Evolutionary conservation across 202 grass and related monocot genomes (phyloP).

Genomic region (Setaria viridis): DNA sequence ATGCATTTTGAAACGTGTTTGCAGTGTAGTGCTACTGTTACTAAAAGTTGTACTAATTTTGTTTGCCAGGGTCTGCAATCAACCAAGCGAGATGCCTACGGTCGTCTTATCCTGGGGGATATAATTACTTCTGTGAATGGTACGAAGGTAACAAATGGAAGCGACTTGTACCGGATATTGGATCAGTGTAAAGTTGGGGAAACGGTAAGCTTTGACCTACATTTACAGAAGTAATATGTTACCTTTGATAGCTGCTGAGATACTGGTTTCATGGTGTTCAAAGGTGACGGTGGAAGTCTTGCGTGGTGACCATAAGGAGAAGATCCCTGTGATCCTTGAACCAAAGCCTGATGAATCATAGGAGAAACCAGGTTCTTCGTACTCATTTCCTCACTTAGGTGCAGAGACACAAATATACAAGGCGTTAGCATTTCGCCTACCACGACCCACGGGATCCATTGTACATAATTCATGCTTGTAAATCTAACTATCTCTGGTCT

Average conservation of each 20-base stretch:
- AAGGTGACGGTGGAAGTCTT: slow-evolving; percentile 93
- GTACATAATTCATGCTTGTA: slow-evolving; percentile 61
- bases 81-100: slow-evolving; percentile 92
- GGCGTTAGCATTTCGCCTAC: slow-evolving; percentile 18
- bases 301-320: slow-evolving; percentile 93
- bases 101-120: slow-evolving; percentile 87
- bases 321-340: slow-evolving; percentile 86
- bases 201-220: slow-evolving; percentile 52
- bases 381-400: slow-evolving; percentile 29
- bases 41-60: slow-evolving; percentile 12
- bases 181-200: slow-evolving; percentile 99
- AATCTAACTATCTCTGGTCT: not conserved
- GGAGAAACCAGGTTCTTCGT: slow-evolving; percentile 10
- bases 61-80: slow-evolving; percentile 70
- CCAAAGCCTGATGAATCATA: slow-evolving; percentile 92
- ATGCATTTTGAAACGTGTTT: not conserved
- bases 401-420: slow-evolving; percentile 30
- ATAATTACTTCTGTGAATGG: slow-evolving; percentile 96
- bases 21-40: slow-evolving; percentile 1
- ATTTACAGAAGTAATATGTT: not conserved
- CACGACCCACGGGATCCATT: slow-evolving; percentile 21
- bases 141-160: slow-evolving; percentile 83
- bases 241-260: not conserved
- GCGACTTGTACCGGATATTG: slow-evolving; percentile 92
- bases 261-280: not conserved